Evolutionary conservation across 164 flowering plant genomes (phyloP).

Genomic region (Platanus orientalis): DNA sequence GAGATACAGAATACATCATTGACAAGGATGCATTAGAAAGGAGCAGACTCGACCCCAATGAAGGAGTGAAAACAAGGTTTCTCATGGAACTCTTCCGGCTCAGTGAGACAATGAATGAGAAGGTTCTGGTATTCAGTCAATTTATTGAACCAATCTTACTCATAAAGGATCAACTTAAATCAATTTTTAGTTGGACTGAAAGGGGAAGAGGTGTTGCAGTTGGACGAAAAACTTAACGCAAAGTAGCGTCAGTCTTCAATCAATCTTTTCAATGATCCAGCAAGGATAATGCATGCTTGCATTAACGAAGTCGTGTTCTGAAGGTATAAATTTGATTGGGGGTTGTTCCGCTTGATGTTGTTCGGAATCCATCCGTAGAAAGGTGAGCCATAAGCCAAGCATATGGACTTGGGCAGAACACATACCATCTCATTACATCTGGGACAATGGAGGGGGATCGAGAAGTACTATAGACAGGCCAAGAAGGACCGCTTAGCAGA

Average conservation of each 20-base stretch:
- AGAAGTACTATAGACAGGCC: constrained; percentile 40
- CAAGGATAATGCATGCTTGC: constrained; percentile 62
- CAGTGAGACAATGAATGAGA: constrained; percentile 42
- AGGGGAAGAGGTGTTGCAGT: constrained; percentile 50
- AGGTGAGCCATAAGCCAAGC: constrained; percentile 84
- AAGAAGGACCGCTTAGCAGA: constrained; percentile 50
- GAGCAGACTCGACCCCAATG: constrained; percentile 23
- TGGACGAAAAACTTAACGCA: constrained; percentile 47
- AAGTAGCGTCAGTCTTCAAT: constrained; percentile 49
- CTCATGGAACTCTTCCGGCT: constrained; percentile 55
- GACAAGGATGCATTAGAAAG: constrained; percentile 12
- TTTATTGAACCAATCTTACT: constrained; percentile 48
- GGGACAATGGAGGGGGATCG: constrained; percentile 51
- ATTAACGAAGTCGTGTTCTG: constrained; percentile 68
- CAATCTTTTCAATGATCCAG: constrained; percentile 47
- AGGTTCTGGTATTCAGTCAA: constrained; percentile 77
- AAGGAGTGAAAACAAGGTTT: constrained; percentile 69
- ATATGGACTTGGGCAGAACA: constrained; percentile 69
- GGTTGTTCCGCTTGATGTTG: constrained; percentile 74
- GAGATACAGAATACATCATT: background rate
- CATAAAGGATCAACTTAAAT: constrained; percentile 39
- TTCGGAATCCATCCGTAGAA: constrained; percentile 88
- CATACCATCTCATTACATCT: constrained; percentile 56
- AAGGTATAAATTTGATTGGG: constrained; percentile 85
- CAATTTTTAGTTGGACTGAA: constrained; percentile 46